phyloP scores from a whole-genome alignment of 208 protist species.

The Naegleria gruberi region DNA sequence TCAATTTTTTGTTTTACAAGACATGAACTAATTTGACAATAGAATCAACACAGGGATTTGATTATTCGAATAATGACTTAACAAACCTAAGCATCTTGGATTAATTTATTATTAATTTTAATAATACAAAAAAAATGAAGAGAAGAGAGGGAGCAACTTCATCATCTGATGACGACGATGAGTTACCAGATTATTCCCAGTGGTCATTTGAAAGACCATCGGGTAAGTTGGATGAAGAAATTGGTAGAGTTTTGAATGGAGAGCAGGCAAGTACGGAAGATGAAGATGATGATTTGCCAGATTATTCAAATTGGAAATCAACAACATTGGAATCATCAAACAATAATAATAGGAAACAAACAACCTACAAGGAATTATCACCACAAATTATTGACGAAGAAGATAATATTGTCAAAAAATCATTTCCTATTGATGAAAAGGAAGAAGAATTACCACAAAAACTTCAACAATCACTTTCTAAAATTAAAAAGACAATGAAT shows the following conservation, averaged over 20 bases:
- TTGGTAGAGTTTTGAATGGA: neutral
- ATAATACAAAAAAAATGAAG: no score
- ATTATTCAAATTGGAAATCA: neutral
- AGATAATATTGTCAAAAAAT: no score
- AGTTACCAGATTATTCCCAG: neutral
- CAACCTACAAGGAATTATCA: neutral
- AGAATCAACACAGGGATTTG: no score
- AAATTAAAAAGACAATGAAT: neutral
- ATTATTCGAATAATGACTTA: no score
- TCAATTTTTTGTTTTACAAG: no score
- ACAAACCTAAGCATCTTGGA: no score
- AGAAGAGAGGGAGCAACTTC: neutral
- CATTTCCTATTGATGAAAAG: no score
- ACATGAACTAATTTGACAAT: no score
- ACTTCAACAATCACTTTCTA: neutral
- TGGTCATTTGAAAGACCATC: neutral
- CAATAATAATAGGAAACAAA: neutral
- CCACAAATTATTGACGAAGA: neutral
- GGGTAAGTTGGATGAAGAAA: neutral
- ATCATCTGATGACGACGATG: neutral
- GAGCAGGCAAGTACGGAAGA: no score
- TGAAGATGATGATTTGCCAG: neutral
- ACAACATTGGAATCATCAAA: neutral
- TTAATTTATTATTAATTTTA: no score
- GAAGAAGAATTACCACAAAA: neutral